Base-by-base conservation (phyloP, 768 basidiomycete genomes). In the Russula dissimulans region DNA sequence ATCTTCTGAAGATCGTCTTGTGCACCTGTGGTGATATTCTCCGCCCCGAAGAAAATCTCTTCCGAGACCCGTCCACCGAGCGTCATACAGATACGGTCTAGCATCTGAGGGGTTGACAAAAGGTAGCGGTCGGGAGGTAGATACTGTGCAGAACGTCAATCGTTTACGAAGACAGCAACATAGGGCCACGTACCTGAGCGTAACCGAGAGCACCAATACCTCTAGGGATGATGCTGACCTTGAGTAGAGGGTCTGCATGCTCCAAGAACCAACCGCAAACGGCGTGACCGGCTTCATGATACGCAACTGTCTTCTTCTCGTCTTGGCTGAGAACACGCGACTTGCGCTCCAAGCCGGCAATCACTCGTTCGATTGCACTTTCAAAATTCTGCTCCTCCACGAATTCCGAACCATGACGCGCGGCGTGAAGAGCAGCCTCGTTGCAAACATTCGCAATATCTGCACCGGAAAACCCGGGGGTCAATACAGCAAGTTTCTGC, bases 391-490 rank as follows among this genome's bases (percentile, higher is more conserved):
- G 76, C 53, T 93, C 86, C 61, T 83, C 80, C 10, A 99, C 87
- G 29, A 72, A 81, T 48, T 95, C 91, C 15, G 87, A 84, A 4
- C 81, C 80, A 57, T 86, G 83, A 59, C 97, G 86, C 34, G 97
- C 97, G 17, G 95, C 95, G 60, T 95, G 89, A 39, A 99, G 77
- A 1, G 97, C 97, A 32, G 93, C 93, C 72, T 99, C 97, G 71
- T 99, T 99, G 72, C 93, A 97, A 18, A 98, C 95, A 68, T 99
- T 99, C 61, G 97, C 97, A 66, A 99, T 95, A 70, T 99, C 97
- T 3, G 97, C 97, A 65, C 97, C 97, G 14, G 94, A 97, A 76
- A 99, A 98, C 1, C 97, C 97, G 18, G 97, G 95, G 0, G 97
- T 98, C 44, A 98, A 84, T 18, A 97, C 90, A 3, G 91, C 93